A percentile compares a stretch with the other conserved stretches of the same genome.
Conservation (phyloP, 2,329 filamentous ascomycete genomes). For the Gaeumannomyces sp. region DNA sequence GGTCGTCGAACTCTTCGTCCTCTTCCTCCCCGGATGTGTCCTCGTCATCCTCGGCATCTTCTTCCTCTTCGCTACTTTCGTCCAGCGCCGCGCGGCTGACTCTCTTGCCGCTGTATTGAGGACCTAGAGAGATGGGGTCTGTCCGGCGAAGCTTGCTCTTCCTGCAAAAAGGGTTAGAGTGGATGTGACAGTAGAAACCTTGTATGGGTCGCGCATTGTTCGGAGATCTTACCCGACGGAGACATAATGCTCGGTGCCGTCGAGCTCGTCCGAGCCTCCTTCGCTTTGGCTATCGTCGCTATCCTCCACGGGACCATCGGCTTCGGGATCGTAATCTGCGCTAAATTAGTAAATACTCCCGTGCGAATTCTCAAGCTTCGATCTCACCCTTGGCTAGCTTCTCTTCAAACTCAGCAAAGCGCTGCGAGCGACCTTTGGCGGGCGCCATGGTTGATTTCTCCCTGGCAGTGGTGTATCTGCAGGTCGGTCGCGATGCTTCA, state of each 20-base stretch:
- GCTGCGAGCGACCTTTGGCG: slow-evolving; percentile 47
- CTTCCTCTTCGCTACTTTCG: slow-evolving; percentile 45
- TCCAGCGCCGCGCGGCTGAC: slow-evolving; percentile 65
- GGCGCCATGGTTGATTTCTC: slow-evolving; percentile 37
- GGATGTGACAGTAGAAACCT: not conserved
- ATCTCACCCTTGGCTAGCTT: slow-evolving; percentile 53
- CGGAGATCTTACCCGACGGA: slow-evolving; percentile 54
- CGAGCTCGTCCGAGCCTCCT: slow-evolving; percentile 34
- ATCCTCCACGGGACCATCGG: slow-evolving; percentile 47
- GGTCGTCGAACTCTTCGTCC: slow-evolving; percentile 45
- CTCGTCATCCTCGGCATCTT: slow-evolving; percentile 40
- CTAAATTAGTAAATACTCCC: not conserved
- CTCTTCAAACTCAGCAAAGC: slow-evolving; percentile 58
- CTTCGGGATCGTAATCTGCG: slow-evolving; percentile 77
- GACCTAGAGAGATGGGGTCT: slow-evolving; percentile 62
- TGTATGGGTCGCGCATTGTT: not conserved
- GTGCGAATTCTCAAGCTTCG: not conserved
- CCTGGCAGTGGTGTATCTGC: slow-evolving; percentile 19
- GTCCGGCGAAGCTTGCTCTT: slow-evolving; percentile 80
- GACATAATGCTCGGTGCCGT: slow-evolving; percentile 82
- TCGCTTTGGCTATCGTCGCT: slow-evolving; percentile 36
- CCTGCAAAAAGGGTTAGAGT: slow-evolving; percentile 30
- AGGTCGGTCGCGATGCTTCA: not conserved
- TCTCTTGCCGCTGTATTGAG: slow-evolving; percentile 71
- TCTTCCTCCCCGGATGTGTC: slow-evolving; percentile 26